Conservation (phyloP, 257 asterid species). For the Cynanchum wilfordii region DNA sequence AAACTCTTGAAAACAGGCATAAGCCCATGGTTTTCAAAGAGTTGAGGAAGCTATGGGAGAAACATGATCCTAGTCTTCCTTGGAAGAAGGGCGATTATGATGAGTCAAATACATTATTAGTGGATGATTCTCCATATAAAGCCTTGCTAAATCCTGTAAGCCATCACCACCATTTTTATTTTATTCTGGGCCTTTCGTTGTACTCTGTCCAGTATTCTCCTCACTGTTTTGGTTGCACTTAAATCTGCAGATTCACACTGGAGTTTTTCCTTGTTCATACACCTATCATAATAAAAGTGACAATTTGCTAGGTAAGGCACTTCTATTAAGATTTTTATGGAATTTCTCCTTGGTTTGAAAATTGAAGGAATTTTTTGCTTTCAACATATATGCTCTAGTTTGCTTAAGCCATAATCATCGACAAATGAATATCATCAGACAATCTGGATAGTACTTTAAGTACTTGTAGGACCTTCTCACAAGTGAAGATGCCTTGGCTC, state of each 20-base stretch:
- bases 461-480: not conserved
- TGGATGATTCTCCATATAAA: constrained; percentile 98
- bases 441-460: not conserved
- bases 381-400: not conserved
- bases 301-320: constrained; percentile 53
- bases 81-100: constrained; percentile 78
- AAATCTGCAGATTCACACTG: constrained; percentile 52
- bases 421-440: not conserved
- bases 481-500: not conserved
- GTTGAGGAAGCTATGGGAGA: constrained; percentile 70
- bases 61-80: constrained; percentile 43
- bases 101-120: constrained; percentile 71
- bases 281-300: constrained; percentile 38
- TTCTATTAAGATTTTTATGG: not conserved
- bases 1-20: constrained; percentile 59
- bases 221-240: constrained; percentile 5
- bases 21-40: constrained; percentile 90
- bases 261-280: constrained; percentile 65
- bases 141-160: constrained; percentile 93
- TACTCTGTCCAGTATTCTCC: not conserved
- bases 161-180: constrained; percentile 3
- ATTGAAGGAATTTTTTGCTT: not conserved
- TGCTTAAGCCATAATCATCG: not conserved
- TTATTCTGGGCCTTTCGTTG: not conserved
- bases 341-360: not conserved